Percentiles rank a stretch among this genome's conserved stretches.
Conservation (phyloP, 2,329 filamentous ascomycete genomes). For the Lomentospora prolificans region DNA sequence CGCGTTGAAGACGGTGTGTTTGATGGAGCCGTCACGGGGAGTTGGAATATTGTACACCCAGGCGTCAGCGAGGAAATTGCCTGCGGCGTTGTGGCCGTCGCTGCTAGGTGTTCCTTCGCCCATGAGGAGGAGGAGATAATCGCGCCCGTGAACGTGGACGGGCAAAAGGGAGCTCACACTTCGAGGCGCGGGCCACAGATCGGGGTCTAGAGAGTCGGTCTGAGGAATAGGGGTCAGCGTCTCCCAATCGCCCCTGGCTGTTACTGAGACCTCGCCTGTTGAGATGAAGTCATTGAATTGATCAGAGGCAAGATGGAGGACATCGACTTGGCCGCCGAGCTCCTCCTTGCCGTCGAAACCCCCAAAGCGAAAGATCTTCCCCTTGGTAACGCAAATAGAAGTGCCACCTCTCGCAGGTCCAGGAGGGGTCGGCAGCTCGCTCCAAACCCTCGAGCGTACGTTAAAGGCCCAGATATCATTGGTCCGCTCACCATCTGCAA, state of each 20-base stretch:
- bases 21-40: conserved; percentile 39
- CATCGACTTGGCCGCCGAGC: conserved; percentile 62
- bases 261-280: conserved; percentile 39
- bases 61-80: conserved; percentile 47
- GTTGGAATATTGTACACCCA: conserved; percentile 53
- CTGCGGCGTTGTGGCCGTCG: conserved; percentile 39
- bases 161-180: conserved; percentile 42
- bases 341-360: conserved; percentile 65
- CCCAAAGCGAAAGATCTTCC: conserved; percentile 66
- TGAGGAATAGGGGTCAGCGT: conserved; percentile 28
- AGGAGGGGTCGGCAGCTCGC: conserved; percentile 55
- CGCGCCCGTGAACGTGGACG: conserved; percentile 48
- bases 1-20: conserved; percentile 43
- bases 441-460: conserved; percentile 55
- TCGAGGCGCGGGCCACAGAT: conserved; percentile 41
- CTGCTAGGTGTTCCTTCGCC: conserved; percentile 44
- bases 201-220: conserved; percentile 13
- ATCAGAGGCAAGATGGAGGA: conserved; percentile 48
- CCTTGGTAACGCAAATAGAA: conserved; percentile 53
- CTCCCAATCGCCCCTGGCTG: conserved; percentile 44
- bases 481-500: conserved; percentile 49
- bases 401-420: conserved; percentile 57
- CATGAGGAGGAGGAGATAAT: conserved; percentile 53
- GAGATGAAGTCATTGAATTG: conserved; percentile 40
- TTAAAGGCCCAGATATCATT: conserved; percentile 74